Base-by-base conservation (phyloP, 495 filamentous ascomycete genomes). In the Daldinia decipiens region DNA sequence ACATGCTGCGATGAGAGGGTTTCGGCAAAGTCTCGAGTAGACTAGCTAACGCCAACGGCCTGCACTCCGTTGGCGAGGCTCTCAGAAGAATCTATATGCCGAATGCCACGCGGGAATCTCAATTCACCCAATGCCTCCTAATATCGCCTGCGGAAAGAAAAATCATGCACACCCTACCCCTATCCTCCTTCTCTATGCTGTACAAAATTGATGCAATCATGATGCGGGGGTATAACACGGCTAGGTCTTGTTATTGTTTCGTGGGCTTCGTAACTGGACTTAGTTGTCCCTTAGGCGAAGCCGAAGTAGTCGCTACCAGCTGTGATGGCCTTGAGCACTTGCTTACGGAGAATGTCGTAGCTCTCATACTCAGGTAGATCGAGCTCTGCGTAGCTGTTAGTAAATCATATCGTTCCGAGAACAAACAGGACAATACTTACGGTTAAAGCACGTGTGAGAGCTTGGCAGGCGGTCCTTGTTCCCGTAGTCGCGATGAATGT, bases 391-490 rank as follows among this genome's bases (percentile, higher is more conserved):
- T 52, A 3, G 31, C 58, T 68, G 67, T 74, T 71, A 68, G 71
- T 84, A 80, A 85, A 80, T 13, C 19, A 39, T 32, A 58, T 24
- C 64, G 34, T 55, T 38, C 21, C 27, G 36, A 71, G 31, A 15
- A 60, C 38, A 36, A n/a, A 56, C 3, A 59, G 19, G 31, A 11
- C 55, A 55, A 50, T 51, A 92, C 93, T 92, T 87, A 98, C 94
- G 95, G 79, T 99, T 99, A 83, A 99, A 99, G 84, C 95, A 99
- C 61, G 95, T 99, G 80, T 99, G 95, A 47, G 93, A 95, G 76
- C 92, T 96, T 69, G 95, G 95, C 60, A 99, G 87, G 61, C 96
- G 90, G 76, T 98, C 94, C 81, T 98, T 98, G 86, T 91, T 97
- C 67, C 95, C 95, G 80, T 97, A 98, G 79, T 98, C 96, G 56